Percentiles rank a stretch among this genome's conserved stretches.
phyloP scores from a whole-genome alignment of 805 yeast species.

The Starmerella gropengiesseri region DNA sequence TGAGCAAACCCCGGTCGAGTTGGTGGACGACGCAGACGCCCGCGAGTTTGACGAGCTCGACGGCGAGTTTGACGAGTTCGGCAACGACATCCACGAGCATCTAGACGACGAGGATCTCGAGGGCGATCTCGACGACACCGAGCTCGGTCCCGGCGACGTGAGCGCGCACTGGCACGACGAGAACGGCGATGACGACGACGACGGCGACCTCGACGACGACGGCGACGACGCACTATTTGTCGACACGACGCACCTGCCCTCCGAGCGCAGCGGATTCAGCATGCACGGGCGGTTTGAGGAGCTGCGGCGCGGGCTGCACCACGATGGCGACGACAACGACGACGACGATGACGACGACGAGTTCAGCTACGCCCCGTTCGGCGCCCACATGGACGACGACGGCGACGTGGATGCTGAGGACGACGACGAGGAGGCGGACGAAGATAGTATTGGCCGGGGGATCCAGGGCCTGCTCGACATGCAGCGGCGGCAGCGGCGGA shows the following conservation, averaged over 20 bases:
- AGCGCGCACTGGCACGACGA: too few relatives aligned
- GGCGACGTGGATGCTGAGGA: conserved; percentile 13
- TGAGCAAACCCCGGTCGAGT: conserved; percentile 10
- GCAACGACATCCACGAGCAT: conserved; percentile 1
- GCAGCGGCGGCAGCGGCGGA: background rate
- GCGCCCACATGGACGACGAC: conserved; percentile 3
- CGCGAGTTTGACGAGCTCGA: conserved; percentile 17
- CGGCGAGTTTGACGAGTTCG: conserved; percentile 2
- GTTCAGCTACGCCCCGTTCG: conserved; percentile 2
- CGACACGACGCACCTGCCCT: background rate
- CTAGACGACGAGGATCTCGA: conserved; percentile 2
- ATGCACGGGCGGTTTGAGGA: conserved; percentile 3
- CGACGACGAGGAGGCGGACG: conserved; percentile 28
- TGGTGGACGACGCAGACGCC: conserved; percentile 15
- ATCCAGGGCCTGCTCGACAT: conserved; percentile 21
- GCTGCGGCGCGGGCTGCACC: background rate
- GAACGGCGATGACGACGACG: conserved; percentile 10
- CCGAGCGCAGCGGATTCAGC: conserved; percentile 21
- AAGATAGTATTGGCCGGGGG: conserved; percentile 21
- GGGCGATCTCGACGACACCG: conserved; percentile 12
- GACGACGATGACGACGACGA: conserved; percentile 20
- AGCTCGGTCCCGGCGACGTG: conserved; percentile 19
- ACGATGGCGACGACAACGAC: conserved; percentile 2
- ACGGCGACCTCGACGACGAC: conserved; percentile 14
- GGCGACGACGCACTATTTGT: conserved; percentile 18